Percentiles rank a stretch among this genome's conserved stretches.
Conservation (phyloP, 768 basidiomycete species). For the Xerocomellus chrysenteron region DNA sequence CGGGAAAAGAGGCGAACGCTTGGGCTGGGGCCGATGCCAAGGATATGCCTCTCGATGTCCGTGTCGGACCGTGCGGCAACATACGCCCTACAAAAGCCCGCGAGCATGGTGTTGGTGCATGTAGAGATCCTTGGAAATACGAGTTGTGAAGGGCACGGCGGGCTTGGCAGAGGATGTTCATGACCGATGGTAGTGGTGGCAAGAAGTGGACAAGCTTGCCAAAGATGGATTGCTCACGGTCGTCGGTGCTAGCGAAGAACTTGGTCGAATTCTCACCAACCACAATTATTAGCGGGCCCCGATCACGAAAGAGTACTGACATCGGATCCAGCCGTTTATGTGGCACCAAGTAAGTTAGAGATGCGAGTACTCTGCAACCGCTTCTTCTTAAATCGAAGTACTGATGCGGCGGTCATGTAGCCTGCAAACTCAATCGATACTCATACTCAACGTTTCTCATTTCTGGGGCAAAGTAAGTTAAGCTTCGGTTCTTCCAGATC, state of each 20-base stretch:
- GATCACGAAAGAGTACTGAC: not conserved
- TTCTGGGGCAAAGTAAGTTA: not conserved
- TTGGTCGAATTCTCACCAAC: constrained; percentile 5
- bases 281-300: constrained; percentile 5
- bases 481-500: too few species aligned
- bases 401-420: not conserved
- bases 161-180: constrained; percentile 22
- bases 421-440: not conserved
- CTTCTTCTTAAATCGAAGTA: not conserved
- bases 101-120: not conserved
- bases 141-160: constrained; percentile 24
- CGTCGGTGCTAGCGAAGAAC: not conserved
- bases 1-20: constrained; percentile 19
- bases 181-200: constrained; percentile 10
- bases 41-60: constrained; percentile 13
- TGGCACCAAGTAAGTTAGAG: not conserved
- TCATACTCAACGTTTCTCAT: not conserved
- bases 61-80: not conserved
- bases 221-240: constrained; percentile 9
- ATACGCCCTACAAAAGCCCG: not conserved
- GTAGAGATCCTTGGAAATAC: constrained; percentile 12
- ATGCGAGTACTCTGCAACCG: not conserved
- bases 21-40: constrained; percentile 12
- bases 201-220: constrained; percentile 6
- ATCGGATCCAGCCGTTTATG: too few species aligned